These are phyloP conservation scores for Mycena vulgaris DNA, from an alignment of 768 basidiomycete species.

Conservation along the genomic window DNA sequence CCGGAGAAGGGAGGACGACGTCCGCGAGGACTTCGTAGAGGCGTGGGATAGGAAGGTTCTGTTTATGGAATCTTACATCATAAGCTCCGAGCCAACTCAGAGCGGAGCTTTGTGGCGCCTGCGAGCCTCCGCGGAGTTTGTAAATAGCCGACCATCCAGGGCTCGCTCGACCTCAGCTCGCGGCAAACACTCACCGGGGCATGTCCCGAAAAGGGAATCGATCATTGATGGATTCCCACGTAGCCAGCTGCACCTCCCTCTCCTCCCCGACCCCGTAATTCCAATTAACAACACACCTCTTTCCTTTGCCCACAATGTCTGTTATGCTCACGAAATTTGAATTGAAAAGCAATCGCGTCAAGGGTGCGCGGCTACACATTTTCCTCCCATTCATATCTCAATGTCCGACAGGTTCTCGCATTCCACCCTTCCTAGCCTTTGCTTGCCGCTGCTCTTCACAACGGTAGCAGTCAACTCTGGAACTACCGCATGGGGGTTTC, in stretches of 20 bases:
- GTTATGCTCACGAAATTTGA: conserved; percentile 99
- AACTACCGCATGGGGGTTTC: conserved; percentile 99
- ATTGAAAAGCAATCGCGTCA: conserved; percentile 98
- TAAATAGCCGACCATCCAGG: too few relatives aligned
- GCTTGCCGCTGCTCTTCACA: conserved; percentile 96
- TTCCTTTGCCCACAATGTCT: conserved; percentile 74
- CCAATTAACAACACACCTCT: too few relatives aligned
- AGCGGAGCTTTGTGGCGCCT: too few relatives aligned
- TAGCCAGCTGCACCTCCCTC: conserved; percentile 18
- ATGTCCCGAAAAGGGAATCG: background rate
- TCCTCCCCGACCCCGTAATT: conserved; percentile 19
- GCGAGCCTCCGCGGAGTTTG: too few relatives aligned
- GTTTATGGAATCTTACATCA: too few relatives aligned
- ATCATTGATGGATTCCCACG: background rate
- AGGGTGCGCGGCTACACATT: too few relatives aligned
- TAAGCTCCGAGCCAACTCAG: too few relatives aligned
- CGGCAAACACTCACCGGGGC: too few relatives aligned
- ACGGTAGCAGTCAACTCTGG: conserved; percentile 98
- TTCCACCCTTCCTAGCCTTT: conserved; percentile 96
- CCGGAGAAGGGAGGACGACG: too few relatives aligned
- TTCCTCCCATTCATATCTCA: conserved; percentile 26
- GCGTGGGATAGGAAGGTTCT: too few relatives aligned
- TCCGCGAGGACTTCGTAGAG: too few relatives aligned
- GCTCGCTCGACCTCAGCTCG: too few relatives aligned
- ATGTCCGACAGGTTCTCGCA: conserved; percentile 76